A percentile compares a stretch with the other conserved stretches of the same genome.
Conservation (phyloP, 441 rosid species). For the Pelargonium australe region DNA sequence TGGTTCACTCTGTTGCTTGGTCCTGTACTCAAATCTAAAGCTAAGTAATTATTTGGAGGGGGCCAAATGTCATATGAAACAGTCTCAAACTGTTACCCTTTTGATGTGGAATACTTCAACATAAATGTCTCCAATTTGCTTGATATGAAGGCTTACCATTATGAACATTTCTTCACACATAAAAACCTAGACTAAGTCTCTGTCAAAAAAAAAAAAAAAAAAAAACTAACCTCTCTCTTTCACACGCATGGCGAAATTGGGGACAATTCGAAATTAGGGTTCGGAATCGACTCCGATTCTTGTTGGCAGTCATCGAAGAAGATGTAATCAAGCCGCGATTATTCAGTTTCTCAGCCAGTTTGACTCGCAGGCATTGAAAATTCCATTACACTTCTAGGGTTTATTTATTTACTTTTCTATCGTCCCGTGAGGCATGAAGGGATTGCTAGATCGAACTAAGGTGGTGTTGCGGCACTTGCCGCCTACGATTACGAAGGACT, state of each 20-base stretch:
- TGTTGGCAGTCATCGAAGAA: constrained; percentile 10
- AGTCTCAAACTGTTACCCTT: no score
- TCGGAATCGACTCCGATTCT: constrained; percentile 17
- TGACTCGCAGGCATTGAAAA: neutral
- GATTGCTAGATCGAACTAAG: constrained; percentile 56
- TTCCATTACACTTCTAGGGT: neutral
- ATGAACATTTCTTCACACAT: no score
- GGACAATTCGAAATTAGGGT: constrained; percentile 28
- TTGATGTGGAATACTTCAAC: no score
- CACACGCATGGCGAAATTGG: constrained; percentile 32
- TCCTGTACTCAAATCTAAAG: no score
- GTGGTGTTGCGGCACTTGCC: constrained; percentile 73
- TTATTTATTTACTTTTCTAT: no score
- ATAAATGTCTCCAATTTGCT: neutral
- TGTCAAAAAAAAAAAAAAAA: no score
- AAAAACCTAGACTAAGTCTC: no score
- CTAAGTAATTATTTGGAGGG: no score
- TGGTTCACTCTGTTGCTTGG: no score
- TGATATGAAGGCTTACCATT: neutral
- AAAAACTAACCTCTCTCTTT: neutral
- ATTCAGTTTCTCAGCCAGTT: neutral
- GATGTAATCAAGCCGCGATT: constrained; percentile 39
- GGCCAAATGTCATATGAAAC: no score
- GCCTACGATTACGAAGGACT: constrained; percentile 42
- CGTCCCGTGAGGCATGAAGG: constrained; percentile 34